Evolutionary conservation across 108 stramenopile species (phyloP).

Genomic region (Seminavis robusta): DNA sequence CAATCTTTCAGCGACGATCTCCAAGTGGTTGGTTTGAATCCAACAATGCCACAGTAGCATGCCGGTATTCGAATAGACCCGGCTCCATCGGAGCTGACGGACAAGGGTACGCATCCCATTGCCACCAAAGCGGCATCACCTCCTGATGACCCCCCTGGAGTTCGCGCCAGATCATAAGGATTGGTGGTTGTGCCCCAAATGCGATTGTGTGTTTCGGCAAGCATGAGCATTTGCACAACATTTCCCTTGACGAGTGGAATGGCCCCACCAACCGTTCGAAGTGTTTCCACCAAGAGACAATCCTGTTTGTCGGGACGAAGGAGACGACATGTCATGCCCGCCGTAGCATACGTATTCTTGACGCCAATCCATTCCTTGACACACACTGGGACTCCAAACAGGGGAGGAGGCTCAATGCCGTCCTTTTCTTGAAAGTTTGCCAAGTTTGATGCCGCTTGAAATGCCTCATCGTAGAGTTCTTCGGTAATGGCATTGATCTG

Average conservation of each 20-base stretch:
- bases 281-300: background rate
- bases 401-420: too few species aligned
- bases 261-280: slow-evolving; percentile 3
- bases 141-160: slow-evolving; percentile 26
- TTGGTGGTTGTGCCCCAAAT: slow-evolving; percentile 2
- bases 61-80: slow-evolving; percentile 40
- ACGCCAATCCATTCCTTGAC: background rate
- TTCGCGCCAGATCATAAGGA: background rate
- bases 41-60: slow-evolving; percentile 28
- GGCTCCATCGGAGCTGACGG: slow-evolving; percentile 40
- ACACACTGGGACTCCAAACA: slow-evolving; percentile 1
- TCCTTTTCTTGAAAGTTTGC: too few species aligned
- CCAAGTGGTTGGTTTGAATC: slow-evolving; percentile 5
- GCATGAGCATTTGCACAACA: slow-evolving; percentile 1
- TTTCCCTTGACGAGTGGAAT: slow-evolving; percentile 4
- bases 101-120: slow-evolving; percentile 28
- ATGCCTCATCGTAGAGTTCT: slow-evolving; percentile 13
- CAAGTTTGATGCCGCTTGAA: background rate
- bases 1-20: background rate
- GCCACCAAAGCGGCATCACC: slow-evolving; percentile 43
- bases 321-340: slow-evolving; percentile 2
- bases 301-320: background rate
- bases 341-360: background rate
- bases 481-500: slow-evolving; percentile 14
- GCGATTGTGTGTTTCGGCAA: slow-evolving; percentile 3